Conservation (phyloP, 306 rosid species). For the Mimosa bimucronata region DNA sequence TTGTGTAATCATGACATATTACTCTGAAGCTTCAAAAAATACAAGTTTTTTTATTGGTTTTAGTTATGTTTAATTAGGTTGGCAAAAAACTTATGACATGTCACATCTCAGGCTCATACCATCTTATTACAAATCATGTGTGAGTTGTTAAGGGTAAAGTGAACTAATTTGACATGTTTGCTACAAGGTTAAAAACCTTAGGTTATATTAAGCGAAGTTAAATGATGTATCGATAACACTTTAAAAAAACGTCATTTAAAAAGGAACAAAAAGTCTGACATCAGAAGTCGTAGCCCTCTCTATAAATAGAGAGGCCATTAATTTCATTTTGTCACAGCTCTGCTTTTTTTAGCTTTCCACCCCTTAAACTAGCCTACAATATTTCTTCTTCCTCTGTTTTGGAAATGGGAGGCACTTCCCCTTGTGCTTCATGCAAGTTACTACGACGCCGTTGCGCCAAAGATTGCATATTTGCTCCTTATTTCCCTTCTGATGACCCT, state of each 20-base stretch:
- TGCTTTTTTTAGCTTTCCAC: background rate
- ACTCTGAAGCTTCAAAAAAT: too few species aligned
- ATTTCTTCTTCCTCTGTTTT: background rate
- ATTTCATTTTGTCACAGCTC: slow-evolving; percentile 24
- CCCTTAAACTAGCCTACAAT: background rate
- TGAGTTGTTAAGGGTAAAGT: too few species aligned
- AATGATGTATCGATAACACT: too few species aligned
- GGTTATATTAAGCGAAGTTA: too few species aligned
- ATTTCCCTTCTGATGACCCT: slow-evolving; percentile 85
- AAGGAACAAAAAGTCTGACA: background rate
- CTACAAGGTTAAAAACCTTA: too few species aligned
- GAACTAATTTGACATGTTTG: too few species aligned
- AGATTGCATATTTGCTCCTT: slow-evolving; percentile 90
- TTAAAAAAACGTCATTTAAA: background rate
- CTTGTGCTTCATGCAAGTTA: slow-evolving; percentile 96
- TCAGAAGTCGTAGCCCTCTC: slow-evolving; percentile 6
- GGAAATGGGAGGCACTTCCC: slow-evolving; percentile 68
- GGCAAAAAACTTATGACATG: too few species aligned
- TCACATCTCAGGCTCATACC: too few species aligned
- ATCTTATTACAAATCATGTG: too few species aligned
- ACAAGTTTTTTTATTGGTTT: too few species aligned
- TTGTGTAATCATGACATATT: too few species aligned
- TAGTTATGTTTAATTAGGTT: too few species aligned
- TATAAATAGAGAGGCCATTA: slow-evolving; percentile 43
- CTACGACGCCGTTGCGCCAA: slow-evolving; percentile 81